Conservation (phyloP, 345 rosid genomes). For the Eucalyptus pauciflora region DNA sequence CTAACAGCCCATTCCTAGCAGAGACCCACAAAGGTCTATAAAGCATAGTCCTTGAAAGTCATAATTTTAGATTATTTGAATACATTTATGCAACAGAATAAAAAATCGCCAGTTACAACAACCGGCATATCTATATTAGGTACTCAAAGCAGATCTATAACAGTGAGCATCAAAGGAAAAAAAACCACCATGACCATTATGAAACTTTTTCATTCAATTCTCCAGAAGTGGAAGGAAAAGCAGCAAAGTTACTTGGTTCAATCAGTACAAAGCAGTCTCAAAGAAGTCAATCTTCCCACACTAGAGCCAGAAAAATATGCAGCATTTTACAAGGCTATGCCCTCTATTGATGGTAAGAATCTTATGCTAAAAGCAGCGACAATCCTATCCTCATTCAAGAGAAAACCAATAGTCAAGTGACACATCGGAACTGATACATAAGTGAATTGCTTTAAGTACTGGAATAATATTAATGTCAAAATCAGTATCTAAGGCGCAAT, state of each 20-base stretch:
- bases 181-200: background rate
- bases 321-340: background rate
- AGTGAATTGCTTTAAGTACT: background rate
- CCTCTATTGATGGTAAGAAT: background rate
- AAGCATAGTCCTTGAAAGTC: background rate
- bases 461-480: background rate
- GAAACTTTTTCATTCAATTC: background rate
- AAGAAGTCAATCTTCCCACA: background rate
- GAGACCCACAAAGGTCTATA: background rate
- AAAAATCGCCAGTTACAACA: background rate
- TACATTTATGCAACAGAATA: background rate
- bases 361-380: background rate
- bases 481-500: background rate
- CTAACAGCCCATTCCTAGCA: background rate
- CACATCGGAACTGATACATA: background rate
- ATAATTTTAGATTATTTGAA: background rate
- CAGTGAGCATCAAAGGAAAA: background rate
- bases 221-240: background rate
- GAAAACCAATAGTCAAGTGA: background rate
- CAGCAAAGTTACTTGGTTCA: background rate
- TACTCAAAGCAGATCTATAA: background rate
- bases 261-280: background rate
- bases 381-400: background rate
- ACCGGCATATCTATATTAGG: background rate
- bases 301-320: background rate